phyloP scores from a whole-genome alignment of 2,329 filamentous ascomycete genomes.

The Penicillium sp. region DNA sequence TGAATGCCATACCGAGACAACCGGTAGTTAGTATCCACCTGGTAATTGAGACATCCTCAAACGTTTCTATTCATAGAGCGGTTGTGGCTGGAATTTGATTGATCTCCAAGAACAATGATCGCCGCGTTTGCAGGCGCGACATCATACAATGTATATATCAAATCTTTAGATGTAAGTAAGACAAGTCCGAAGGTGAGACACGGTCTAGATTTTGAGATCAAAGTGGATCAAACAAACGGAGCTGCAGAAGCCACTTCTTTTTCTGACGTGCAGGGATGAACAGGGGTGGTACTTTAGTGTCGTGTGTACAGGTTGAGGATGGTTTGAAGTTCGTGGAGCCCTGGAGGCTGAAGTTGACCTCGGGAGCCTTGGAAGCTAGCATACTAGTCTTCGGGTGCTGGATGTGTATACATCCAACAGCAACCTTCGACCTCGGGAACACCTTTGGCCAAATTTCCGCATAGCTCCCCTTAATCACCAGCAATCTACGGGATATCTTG shows the following conservation, averaged over 20 bases:
- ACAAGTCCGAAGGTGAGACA: constrained; percentile 5
- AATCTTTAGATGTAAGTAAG: constrained; percentile 1
- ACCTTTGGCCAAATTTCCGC: too few relatives aligned
- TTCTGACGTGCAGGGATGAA: constrained; percentile 5
- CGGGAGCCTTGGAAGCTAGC: too few relatives aligned
- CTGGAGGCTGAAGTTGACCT: too few relatives aligned
- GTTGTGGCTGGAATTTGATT: neutral
- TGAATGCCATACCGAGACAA: neutral
- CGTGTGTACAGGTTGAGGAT: neutral
- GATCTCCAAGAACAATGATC: neutral
- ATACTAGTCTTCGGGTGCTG: too few relatives aligned
- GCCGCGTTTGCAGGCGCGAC: neutral
- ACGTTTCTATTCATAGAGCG: constrained; percentile 1
- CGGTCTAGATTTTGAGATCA: neutral
- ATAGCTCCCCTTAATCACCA: too few relatives aligned
- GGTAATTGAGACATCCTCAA: neutral
- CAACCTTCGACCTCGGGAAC: too few relatives aligned
- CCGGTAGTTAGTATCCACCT: neutral
- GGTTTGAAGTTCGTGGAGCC: too few relatives aligned
- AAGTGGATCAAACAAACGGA: constrained; percentile 5
- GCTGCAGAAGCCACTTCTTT: constrained; percentile 4
- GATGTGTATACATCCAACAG: too few relatives aligned
- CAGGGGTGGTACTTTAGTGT: neutral
- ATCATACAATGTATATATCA: neutral
- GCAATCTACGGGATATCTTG: too few relatives aligned